Conservation (phyloP, 2,329 filamentous ascomycete species). For the Xylariaceae sp. region DNA sequence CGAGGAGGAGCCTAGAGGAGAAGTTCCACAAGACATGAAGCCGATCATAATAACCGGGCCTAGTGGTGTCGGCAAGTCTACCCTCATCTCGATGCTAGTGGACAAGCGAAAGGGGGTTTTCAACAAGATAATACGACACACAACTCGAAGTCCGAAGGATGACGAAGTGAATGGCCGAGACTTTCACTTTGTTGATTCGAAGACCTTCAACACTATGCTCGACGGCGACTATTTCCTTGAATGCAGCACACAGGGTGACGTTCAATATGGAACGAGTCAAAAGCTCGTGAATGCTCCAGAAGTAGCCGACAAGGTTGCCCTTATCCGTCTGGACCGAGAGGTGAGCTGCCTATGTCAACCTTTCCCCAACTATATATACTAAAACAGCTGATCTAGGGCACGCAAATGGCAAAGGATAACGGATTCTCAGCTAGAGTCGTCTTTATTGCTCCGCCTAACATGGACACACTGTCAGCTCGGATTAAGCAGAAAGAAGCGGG, state of each 20-base stretch:
- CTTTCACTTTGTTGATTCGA: conserved; percentile 52
- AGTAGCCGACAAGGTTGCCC: conserved; percentile 54
- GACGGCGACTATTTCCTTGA: conserved; percentile 57
- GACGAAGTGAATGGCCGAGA: conserved; percentile 48
- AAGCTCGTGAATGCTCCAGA: conserved; percentile 48
- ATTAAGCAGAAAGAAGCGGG: conserved; percentile 38
- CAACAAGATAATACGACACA: conserved; percentile 51
- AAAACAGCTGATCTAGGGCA: conserved; percentile 37
- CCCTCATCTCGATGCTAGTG: conserved; percentile 57
- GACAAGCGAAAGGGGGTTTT: conserved; percentile 62
- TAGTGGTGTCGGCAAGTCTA: conserved; percentile 56
- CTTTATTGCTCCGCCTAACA: conserved; percentile 43
- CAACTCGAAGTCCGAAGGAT: conserved; percentile 45
- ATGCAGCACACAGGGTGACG: conserved; percentile 45
- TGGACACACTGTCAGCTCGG: conserved; percentile 36
- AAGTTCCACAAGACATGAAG: conserved; percentile 42
- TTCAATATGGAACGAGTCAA: conserved; percentile 52
- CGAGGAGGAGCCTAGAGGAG: conserved; percentile 23
- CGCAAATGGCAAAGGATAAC: conserved; percentile 53
- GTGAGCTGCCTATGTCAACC: conserved; percentile 35
- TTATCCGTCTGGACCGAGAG: conserved; percentile 49
- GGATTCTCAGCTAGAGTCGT: conserved; percentile 52
- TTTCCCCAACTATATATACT: not conserved
- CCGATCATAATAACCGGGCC: conserved; percentile 65
- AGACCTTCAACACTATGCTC: conserved; percentile 52